Base-by-base conservation (phyloP, 805 yeast genomes). In the Ogataea trehaloabstinens region DNA sequence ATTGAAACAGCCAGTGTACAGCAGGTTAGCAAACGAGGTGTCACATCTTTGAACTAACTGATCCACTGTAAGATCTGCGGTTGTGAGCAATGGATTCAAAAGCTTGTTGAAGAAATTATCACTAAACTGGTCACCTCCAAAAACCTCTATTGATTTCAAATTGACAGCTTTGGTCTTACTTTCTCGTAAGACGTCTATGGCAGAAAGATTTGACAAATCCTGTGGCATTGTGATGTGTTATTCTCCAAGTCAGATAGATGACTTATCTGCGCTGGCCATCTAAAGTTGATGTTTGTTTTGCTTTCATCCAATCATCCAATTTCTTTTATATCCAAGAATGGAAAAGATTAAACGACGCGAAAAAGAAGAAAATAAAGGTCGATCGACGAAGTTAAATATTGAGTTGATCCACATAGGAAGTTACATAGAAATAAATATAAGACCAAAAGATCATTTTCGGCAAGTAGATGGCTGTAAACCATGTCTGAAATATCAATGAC, bases 41-140 rank as follows among this genome's bases (percentile, higher is more conserved):
- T 58, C 38, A 35, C 58, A 50, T 19, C 47, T 40, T 2, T 29
- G 30, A 6, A 72, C 42, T 48, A 76, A 60, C 46, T 73, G 70
- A 13, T 56, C 61, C 31, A 76, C 55, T 2, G 80, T 75, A 40
- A 67, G 44, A 36, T 56, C 63, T 3, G 63, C 46, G 3, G 59
- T 52, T 5, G 51, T 55, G 11, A 70, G 53, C 43, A 76, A 54
- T 12, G 81, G 81, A 3, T 59, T 42, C 38, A 76, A 57, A 18
- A 74, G 57, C 45, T 71, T 73, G 41, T 58, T 53, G 60, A 71
- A 71, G 53, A 74, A 56, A 34, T 62, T 55, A 34, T 73, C 63
- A 42, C 70, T 67, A 37, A 57, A 55, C 12, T 40, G 47, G 4
- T 56, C 56, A n/a, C 58, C 63, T 8, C 66, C 66, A 11, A 30